Conservation (phyloP, 345 rosid genomes). For the Ailanthus altissimus region DNA sequence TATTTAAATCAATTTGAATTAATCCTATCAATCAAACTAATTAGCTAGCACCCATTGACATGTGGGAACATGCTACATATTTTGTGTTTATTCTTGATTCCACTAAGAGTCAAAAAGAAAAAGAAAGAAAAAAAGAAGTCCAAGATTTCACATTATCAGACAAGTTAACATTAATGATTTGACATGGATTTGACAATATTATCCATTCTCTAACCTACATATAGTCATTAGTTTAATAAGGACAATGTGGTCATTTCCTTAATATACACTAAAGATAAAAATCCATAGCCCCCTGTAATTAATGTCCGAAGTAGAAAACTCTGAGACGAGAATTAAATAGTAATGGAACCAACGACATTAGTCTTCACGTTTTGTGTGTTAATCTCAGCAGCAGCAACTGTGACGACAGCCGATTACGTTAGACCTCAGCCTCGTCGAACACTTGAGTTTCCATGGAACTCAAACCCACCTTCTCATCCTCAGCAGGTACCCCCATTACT, state of each 20-base stretch:
- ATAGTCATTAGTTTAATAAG: background rate
- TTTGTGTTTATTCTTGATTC: background rate
- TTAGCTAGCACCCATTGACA: too few species aligned
- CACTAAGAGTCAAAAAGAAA: too few species aligned
- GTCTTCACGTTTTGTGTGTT: slow-evolving; percentile 25
- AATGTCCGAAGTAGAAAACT: background rate
- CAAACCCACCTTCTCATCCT: slow-evolving; percentile 53
- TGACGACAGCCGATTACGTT: slow-evolving; percentile 46
- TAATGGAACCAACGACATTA: slow-evolving; percentile 31
- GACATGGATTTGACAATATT: background rate
- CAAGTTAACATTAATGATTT: background rate
- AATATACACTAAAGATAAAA: background rate
- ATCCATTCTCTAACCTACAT: background rate
- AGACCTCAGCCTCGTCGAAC: slow-evolving; percentile 80
- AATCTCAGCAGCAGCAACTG: slow-evolving; percentile 33
- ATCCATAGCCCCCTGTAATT: background rate
- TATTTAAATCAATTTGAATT: too few species aligned
- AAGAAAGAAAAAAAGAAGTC: background rate
- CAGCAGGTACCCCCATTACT: slow-evolving; percentile 58
- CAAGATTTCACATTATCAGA: background rate
- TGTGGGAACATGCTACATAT: too few species aligned
- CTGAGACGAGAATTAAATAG: background rate
- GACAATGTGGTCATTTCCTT: background rate
- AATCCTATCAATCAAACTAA: too few species aligned
- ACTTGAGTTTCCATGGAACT: slow-evolving; percentile 64